Conservation (phyloP, 1,284 basidiomycete species). For the Rhizoctonia solani region DNA sequence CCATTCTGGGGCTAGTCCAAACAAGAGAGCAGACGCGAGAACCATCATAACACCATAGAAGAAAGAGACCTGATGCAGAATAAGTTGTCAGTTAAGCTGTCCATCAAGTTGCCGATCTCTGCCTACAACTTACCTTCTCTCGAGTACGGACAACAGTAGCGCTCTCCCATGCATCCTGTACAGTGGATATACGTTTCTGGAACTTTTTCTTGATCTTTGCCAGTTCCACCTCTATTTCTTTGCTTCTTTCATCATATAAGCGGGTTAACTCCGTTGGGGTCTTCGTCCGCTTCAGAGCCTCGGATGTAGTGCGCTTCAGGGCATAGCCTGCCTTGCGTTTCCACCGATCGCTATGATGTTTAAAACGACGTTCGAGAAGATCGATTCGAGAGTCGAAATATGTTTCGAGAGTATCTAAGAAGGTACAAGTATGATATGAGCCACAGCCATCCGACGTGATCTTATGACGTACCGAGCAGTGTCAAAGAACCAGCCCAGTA, state of each 20-base stretch:
- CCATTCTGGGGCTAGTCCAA: slow-evolving; percentile 83
- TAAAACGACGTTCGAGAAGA: slow-evolving; percentile 81
- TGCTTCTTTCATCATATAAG: slow-evolving; percentile 41
- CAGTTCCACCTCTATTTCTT: slow-evolving; percentile 84
- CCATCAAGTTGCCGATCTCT: no score
- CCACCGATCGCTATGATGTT: slow-evolving; percentile 81
- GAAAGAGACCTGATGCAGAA: slow-evolving; percentile 76
- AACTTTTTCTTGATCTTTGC: slow-evolving; percentile 82
- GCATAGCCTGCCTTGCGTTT: slow-evolving; percentile 76
- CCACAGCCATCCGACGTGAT: neutral
- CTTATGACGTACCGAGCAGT: slow-evolving; percentile 58
- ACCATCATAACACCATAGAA: slow-evolving; percentile 89
- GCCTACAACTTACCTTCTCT: slow-evolving; percentile 67
- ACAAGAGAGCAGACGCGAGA: slow-evolving; percentile 80
- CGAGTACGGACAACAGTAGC: slow-evolving; percentile 89
- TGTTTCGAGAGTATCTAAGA: slow-evolving; percentile 80
- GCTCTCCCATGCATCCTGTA: slow-evolving; percentile 81
- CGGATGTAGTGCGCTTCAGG: slow-evolving; percentile 45
- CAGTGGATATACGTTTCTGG: slow-evolving; percentile 68
- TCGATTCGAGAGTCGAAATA: slow-evolving; percentile 91
- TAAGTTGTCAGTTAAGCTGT: no score
- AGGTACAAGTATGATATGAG: neutral
- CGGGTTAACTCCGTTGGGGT: slow-evolving; percentile 62
- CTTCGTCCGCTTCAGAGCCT: slow-evolving; percentile 57
- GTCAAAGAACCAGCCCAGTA: slow-evolving; percentile 67